Conservation (phyloP, 345 rosid species). For the Eucalyptus microcorys region DNA sequence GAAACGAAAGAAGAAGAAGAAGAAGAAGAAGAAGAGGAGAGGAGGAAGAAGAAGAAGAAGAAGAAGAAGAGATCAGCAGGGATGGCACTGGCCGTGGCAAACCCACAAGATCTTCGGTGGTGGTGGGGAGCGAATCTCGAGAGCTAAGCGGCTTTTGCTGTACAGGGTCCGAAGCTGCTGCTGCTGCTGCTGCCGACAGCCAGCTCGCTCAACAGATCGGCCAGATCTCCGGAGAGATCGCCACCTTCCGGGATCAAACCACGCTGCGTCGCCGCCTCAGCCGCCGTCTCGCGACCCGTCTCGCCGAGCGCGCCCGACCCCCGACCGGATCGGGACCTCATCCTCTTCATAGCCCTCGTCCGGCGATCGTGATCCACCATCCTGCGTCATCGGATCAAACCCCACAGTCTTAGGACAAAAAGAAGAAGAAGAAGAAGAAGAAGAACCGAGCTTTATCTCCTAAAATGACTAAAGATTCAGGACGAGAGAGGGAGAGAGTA, state of each 20-base stretch:
- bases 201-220: not conserved
- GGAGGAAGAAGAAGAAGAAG: accelerated
- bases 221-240: not conserved
- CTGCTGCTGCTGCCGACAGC: not conserved
- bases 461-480: not conserved
- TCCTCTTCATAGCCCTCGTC: slow-evolving; percentile 2
- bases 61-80: not conserved
- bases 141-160: slow-evolving; percentile 3
- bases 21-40: not conserved
- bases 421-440: no score
- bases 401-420: not conserved
- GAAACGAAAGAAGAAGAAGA: not conserved
- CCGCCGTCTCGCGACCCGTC: not conserved
- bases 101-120: not conserved
- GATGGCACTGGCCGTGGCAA: not conserved
- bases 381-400: not conserved
- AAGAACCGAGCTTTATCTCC: not conserved
- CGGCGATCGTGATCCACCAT: slow-evolving; percentile 7
- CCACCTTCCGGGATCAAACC: not conserved
- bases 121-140: not conserved
- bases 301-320: not conserved
- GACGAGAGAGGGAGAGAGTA: not conserved
- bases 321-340: not conserved
- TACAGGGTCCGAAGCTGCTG: not conserved
- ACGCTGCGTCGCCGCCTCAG: not conserved